Percentiles rank a stretch among this genome's conserved stretches.
These are phyloP conservation scores for Saxispiralis lemnorum DNA, from an alignment of 495 filamentous ascomycete genomes.

Conservation along the genomic window DNA sequence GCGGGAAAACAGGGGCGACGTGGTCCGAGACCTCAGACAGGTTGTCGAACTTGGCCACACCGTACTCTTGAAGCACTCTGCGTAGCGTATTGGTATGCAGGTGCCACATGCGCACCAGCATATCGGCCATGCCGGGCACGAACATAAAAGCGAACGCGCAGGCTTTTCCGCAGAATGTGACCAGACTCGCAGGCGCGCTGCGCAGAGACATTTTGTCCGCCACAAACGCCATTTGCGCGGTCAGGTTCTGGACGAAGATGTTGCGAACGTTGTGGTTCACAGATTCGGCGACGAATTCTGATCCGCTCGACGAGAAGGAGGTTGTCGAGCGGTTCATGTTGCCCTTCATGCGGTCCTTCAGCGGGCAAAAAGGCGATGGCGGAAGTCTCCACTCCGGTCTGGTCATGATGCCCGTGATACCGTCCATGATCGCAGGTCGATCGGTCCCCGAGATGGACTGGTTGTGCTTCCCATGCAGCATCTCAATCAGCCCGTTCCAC, in stretches of 20 bases:
- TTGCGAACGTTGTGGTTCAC: conserved; percentile 88
- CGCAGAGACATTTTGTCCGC: conserved; percentile 83
- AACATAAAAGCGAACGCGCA: conserved; percentile 95
- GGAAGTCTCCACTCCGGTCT: conserved; percentile 78
- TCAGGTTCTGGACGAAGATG: conserved; percentile 71
- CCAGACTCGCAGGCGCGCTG: conserved; percentile 77
- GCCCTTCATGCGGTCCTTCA: conserved; percentile 31
- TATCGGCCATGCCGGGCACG: conserved; percentile 73
- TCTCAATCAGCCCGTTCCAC: conserved; percentile 82
- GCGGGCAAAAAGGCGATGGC: conserved; percentile 43
- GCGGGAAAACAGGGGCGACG: conserved; percentile 56
- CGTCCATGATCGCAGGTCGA: conserved; percentile 68
- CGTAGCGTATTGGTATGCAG: conserved; percentile 46
- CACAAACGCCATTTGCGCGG: conserved; percentile 73
- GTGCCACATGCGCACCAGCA: conserved; percentile 71
- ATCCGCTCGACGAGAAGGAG: conserved; percentile 43
- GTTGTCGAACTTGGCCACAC: conserved; percentile 27
- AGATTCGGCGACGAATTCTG: conserved; percentile 71
- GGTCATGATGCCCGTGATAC: conserved; percentile 69
- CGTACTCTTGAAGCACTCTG: conserved; percentile 51
- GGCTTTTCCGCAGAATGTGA: conserved; percentile 85
- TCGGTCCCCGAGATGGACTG: conserved; percentile 59
- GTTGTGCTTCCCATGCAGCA: conserved; percentile 59
- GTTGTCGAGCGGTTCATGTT: conserved; percentile 28
- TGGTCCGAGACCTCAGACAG: conserved; percentile 30